Percentiles rank a stretch among this genome's conserved stretches.
These are phyloP conservation scores for Pelagomonas calceolata DNA, from an alignment of 108 stramenopile genomes.

Conservation along the genomic window DNA sequence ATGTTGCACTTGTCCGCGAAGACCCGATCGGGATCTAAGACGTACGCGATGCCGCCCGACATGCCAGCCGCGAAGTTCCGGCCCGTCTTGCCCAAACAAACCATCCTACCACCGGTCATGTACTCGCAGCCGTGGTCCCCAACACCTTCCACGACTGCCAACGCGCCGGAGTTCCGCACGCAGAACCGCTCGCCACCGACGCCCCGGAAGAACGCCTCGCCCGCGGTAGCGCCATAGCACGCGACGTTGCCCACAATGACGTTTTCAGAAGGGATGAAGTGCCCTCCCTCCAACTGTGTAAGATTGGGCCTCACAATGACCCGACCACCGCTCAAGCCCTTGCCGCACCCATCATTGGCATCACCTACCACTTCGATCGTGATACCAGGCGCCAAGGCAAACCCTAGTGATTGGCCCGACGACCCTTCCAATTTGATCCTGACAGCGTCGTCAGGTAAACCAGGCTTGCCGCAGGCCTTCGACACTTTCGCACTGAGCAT, in stretches of 20 bases:
- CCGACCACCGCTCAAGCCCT: constrained; percentile 87
- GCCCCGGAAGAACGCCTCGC: constrained; percentile 90
- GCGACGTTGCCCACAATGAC: constrained; percentile 90
- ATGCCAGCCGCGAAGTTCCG: constrained; percentile 98
- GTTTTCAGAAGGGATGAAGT: constrained; percentile 68
- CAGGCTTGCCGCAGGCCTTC: constrained; percentile 72
- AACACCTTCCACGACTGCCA: constrained; percentile 89
- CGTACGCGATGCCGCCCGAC: constrained; percentile 91
- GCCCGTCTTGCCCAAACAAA: constrained; percentile 83
- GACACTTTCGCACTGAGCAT: constrained; percentile 80
- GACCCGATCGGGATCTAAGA: constrained; percentile 81
- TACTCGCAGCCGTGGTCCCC: constrained; percentile 98
- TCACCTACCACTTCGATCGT: constrained; percentile 84
- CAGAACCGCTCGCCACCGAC: constrained; percentile 94
- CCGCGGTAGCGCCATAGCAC: constrained; percentile 84
- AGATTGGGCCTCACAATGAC: constrained; percentile 63
- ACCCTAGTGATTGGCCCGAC: constrained; percentile 87
- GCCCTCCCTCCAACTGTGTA: constrained; percentile 48
- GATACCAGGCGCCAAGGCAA: constrained; percentile 84
- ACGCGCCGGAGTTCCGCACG: constrained; percentile 90
- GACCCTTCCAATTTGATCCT: constrained; percentile 77
- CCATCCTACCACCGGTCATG: constrained; percentile 92
- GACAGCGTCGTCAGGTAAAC: constrained; percentile 88
- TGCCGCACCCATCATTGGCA: constrained; percentile 91
- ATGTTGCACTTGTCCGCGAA: constrained; percentile 90